Percentiles rank a stretch among this genome's conserved stretches.
phyloP scores from a whole-genome alignment of 148 eudicot species.

The Fagopyrum homotropicum region DNA sequence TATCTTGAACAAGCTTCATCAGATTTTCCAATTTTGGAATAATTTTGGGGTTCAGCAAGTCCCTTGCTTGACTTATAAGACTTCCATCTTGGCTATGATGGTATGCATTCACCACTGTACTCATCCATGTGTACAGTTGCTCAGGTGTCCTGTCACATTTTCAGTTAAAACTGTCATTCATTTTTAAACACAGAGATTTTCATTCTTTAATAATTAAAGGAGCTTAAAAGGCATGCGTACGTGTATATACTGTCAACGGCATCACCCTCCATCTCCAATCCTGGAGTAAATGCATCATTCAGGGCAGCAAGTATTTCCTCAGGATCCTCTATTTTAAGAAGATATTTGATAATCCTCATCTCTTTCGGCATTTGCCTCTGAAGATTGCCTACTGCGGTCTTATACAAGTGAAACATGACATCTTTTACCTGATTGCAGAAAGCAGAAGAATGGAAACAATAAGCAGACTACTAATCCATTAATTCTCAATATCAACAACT shows the following conservation, averaged over 20 bases:
- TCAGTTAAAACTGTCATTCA: not conserved
- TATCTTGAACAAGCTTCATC: constrained; percentile 54
- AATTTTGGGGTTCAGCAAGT: constrained; percentile 61
- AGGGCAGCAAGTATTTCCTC: constrained; percentile 63
- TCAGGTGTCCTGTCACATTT: constrained; percentile 66
- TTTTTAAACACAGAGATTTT: not conserved
- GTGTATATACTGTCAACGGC: constrained; percentile 69
- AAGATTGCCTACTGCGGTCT: constrained; percentile 55
- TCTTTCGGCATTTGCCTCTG: constrained; percentile 84
- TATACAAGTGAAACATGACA: constrained; percentile 67
- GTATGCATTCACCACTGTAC: constrained; percentile 60
- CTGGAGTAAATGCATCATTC: constrained; percentile 84
- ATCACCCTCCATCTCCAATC: constrained; percentile 65
- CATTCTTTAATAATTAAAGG: not conserved
- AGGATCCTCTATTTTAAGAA: constrained; percentile 82
- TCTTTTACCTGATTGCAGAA: constrained; percentile 57
- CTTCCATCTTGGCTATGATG: constrained; percentile 74
- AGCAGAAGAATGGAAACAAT: not conserved
- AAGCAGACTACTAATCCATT: not conserved
- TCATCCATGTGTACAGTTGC: constrained; percentile 56
- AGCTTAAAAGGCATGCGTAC: constrained; percentile 31
- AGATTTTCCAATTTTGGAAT: constrained; percentile 57
- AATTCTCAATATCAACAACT: not conserved
- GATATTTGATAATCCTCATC: constrained; percentile 69
- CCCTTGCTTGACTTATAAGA: constrained; percentile 61